Conservation (phyloP, 192 early-diverging fungal species). For the Linnemannia hyalina region DNA sequence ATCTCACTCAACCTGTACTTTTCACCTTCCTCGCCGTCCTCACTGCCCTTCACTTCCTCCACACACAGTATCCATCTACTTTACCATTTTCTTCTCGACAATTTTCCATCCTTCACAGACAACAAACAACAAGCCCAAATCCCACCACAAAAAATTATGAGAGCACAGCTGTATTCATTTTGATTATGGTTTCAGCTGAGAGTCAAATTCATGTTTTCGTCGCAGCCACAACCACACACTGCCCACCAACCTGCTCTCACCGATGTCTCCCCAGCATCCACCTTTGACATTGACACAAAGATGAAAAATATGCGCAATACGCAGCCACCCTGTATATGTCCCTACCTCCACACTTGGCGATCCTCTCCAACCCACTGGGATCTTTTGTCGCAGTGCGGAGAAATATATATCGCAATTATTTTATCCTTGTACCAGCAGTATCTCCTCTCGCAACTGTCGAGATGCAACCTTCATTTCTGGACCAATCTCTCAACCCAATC, state of each 20-base stretch:
- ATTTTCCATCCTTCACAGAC: background rate
- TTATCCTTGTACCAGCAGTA: background rate
- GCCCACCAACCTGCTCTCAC: no score
- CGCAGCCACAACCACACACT: no score
- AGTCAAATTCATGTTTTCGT: background rate
- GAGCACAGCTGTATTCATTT: background rate
- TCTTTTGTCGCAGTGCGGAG: background rate
- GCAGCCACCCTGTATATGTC: background rate
- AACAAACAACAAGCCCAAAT: background rate
- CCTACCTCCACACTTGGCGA: background rate
- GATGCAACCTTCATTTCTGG: background rate
- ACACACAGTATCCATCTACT: background rate
- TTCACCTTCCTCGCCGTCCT: no score
- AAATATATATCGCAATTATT: background rate
- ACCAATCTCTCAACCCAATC: no score
- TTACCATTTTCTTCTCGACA: background rate
- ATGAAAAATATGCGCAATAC: no score
- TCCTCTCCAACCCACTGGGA: background rate
- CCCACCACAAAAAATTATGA: background rate
- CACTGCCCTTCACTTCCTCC: background rate
- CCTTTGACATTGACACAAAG: no score
- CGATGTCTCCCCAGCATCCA: no score
- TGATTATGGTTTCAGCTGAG: background rate
- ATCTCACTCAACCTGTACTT: no score
- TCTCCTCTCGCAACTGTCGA: background rate